Evolutionary conservation across 1,284 basidiomycete species (phyloP).

Genomic region (Apiotrichum montevideense): DNA sequence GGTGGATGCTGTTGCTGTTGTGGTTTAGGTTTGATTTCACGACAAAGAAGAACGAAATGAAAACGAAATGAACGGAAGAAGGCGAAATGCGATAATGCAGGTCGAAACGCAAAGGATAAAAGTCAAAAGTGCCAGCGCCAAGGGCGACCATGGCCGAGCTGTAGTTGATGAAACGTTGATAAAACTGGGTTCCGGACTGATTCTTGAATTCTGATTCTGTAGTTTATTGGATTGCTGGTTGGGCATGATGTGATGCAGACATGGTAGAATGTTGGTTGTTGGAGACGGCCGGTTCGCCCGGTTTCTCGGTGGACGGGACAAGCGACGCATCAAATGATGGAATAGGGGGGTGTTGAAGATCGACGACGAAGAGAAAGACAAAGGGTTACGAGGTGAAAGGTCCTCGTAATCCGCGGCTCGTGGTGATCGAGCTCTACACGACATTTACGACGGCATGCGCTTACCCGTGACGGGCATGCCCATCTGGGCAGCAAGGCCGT

Average conservation of each 20-base stretch:
- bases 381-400: no score
- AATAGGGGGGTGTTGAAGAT: no score
- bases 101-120: no score
- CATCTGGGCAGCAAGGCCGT: slow-evolving; percentile 3
- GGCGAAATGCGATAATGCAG: not conserved
- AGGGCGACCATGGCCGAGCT: not conserved
- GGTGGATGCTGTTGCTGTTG: no score
- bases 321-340: not conserved
- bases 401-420: no score
- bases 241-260: not conserved
- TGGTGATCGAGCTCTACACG: no score
- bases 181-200: not conserved
- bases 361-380: no score
- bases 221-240: not conserved
- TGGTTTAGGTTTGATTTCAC: no score
- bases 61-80: slow-evolving; percentile 6
- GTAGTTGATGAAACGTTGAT: not conserved
- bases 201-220: no score
- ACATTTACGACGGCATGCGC: not conserved
- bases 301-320: not conserved
- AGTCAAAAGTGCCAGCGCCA: no score
- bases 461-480: slow-evolving; percentile 4
- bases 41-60: not conserved
- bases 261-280: not conserved
- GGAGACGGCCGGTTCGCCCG: not conserved